These are phyloP conservation scores for Lasiodiplodia gonubiensis DNA, from an alignment of 2,329 filamentous ascomycete genomes.

Conservation along the genomic window DNA sequence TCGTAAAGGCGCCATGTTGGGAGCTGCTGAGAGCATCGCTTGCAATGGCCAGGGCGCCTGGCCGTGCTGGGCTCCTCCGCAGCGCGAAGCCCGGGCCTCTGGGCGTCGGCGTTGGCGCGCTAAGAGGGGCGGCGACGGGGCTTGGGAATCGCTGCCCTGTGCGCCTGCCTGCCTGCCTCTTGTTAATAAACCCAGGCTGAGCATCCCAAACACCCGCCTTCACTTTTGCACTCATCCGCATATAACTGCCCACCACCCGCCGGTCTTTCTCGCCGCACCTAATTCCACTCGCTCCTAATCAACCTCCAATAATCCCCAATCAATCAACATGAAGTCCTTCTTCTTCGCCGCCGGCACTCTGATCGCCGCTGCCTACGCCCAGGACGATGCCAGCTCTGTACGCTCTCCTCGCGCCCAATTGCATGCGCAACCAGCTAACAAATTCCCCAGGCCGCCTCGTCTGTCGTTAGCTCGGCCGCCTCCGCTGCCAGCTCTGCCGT, in stretches of 20 bases:
- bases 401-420: not conserved
- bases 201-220: slow-evolving; percentile 23
- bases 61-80: slow-evolving; percentile 8
- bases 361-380: slow-evolving; percentile 27
- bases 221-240: slow-evolving; percentile 6
- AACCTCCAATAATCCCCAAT: not conserved
- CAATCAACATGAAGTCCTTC: slow-evolving; percentile 27
- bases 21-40: slow-evolving; percentile 14
- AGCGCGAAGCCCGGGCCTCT: slow-evolving; percentile 10
- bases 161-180: slow-evolving; percentile 13
- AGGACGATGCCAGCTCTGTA: slow-evolving; percentile 17
- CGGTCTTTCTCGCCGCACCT: slow-evolving; percentile 5
- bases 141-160: not conserved
- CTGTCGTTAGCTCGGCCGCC: slow-evolving; percentile 4
- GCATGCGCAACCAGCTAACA: not conserved
- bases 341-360: slow-evolving; percentile 27
- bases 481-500: slow-evolving; percentile 2
- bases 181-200: slow-evolving; percentile 7
- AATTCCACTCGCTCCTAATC: slow-evolving; percentile 21
- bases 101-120: slow-evolving; percentile 2
- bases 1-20: slow-evolving; percentile 13
- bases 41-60: slow-evolving; percentile 17
- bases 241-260: slow-evolving; percentile 3
- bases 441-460: not conserved
- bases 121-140: slow-evolving; percentile 3